phyloP scores from a whole-genome alignment of 352 stramenopile genomes.

The Phytophthora brassicae region DNA sequence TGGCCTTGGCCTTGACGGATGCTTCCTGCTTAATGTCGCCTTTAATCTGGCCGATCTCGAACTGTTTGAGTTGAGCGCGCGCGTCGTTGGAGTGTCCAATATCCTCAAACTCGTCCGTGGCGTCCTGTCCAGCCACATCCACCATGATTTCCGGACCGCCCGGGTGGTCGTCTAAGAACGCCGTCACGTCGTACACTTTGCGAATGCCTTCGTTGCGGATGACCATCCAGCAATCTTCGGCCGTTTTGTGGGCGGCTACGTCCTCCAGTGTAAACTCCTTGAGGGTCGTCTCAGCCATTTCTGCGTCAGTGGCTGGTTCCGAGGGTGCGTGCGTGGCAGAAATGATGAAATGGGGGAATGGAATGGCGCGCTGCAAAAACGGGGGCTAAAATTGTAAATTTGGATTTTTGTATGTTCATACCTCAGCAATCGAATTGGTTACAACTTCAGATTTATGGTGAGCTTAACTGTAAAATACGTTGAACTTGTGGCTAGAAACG shows the following conservation, averaged over 20 bases:
- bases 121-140: conserved; percentile 92
- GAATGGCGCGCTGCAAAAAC: background rate
- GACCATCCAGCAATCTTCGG: conserved; percentile 88
- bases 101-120: conserved; percentile 94
- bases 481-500: background rate
- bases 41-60: conserved; percentile 91
- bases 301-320: conserved; percentile 14
- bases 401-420: background rate
- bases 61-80: conserved; percentile 91
- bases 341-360: conserved; percentile 41
- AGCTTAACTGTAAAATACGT: background rate
- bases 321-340: conserved; percentile 25
- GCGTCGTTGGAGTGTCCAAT: conserved; percentile 98
- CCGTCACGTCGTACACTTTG: conserved; percentile 98
- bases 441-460: background rate
- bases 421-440: background rate
- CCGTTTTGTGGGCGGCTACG: conserved; percentile 85
- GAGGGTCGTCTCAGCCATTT: conserved; percentile 29
- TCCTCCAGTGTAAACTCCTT: conserved; percentile 94
- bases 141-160: conserved; percentile 97
- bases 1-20: conserved; percentile 8
- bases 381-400: background rate
- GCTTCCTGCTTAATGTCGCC: conserved; percentile 59
- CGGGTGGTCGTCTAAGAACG: conserved; percentile 99
- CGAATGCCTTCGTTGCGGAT: conserved; percentile 63